Evolutionary conservation across 768 basidiomycete species (phyloP).

Genomic region (Daedaleopsis nitida): DNA sequence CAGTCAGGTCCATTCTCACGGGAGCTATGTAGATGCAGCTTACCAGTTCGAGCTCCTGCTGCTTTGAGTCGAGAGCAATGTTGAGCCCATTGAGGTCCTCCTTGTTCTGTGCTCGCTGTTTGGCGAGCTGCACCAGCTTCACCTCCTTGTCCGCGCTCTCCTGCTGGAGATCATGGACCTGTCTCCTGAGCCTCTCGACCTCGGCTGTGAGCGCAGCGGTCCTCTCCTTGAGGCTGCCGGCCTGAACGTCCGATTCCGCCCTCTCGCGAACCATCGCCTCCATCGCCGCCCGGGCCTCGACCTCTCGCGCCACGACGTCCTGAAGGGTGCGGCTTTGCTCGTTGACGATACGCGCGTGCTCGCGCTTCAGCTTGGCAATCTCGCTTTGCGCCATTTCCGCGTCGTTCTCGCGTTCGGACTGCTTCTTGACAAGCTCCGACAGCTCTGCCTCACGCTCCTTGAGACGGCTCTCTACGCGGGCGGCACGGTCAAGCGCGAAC

Average conservation of each 20-base stretch:
- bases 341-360: constrained; percentile 51
- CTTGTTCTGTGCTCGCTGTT: constrained; percentile 65
- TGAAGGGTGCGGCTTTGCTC: constrained; percentile 50
- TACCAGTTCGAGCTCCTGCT: constrained; percentile 91
- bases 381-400: constrained; percentile 57
- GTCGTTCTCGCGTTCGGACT: constrained; percentile 52
- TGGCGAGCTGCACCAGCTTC: constrained; percentile 70
- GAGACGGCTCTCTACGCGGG: constrained; percentile 58
- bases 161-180: constrained; percentile 71
- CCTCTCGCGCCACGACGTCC: constrained; percentile 49
- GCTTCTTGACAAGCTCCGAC: constrained; percentile 45
- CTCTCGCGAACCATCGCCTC: constrained; percentile 54
- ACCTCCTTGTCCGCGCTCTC: constrained; percentile 87
- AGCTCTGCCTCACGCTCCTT: constrained; percentile 60
- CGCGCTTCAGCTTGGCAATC: constrained; percentile 54
- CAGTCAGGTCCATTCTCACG: background rate
- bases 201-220: constrained; percentile 52
- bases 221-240: constrained; percentile 50
- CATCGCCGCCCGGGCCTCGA: constrained; percentile 46
- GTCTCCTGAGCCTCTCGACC: constrained; percentile 57
- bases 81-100: constrained; percentile 85
- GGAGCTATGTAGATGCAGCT: constrained; percentile 26
- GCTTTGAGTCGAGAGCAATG: constrained; percentile 91
- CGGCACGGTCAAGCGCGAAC: constrained; percentile 52
- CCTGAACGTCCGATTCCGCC: constrained; percentile 56